Base-by-base conservation (phyloP, 2,329 filamentous ascomycete species). In the Claviceps sp. region DNA sequence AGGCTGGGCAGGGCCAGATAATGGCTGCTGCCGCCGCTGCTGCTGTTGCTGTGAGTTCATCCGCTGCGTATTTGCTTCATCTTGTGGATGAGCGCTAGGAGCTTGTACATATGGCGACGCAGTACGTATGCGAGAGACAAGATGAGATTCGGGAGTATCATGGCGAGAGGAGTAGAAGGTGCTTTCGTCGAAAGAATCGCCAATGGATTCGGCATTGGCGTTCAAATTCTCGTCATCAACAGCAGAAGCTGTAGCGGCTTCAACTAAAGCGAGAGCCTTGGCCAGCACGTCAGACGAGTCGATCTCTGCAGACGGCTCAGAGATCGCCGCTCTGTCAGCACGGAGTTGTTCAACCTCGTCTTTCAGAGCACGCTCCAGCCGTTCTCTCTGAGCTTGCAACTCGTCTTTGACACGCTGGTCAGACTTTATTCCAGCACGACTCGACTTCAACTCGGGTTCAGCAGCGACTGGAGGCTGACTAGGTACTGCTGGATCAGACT, bases 101-200 rank as follows among this genome's bases (percentile, higher is more conserved):
- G 54, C 46, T 51, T 57, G 59, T 8, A 52, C 52, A 44, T 69
- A 66, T 58, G 66, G 66, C 54, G 67, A 66, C 55, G 65, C 64
- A 59, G 64, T 78, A 73, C 64, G 79, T 70, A 71, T 61, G 53
- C 70, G 71, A 30, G 73, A 70, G 41, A 71, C 70, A 54, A 71
- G 69, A 48, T 70, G 71, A 34, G 73, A 75, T 52, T 79, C 74
- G 54, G 79, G 79, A 57, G 89, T 95, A 66, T 90, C 87, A 73
- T 90, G 84, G 71, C 85, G 87, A 70, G 90, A 96, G 59, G 91
- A 96, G 74, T 97, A 96, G 69, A 95, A 95, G 42, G 89, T 93
- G 64, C 94, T 89, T 66, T 94, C 85, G 70, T 96, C 89, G 71
- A 89, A 87, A 38, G 88, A 93, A 67, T 91, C 87, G 76, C 77